Evolutionary conservation across 441 rosid species (phyloP).

Genomic region (Gossypium schwendimanii): DNA sequence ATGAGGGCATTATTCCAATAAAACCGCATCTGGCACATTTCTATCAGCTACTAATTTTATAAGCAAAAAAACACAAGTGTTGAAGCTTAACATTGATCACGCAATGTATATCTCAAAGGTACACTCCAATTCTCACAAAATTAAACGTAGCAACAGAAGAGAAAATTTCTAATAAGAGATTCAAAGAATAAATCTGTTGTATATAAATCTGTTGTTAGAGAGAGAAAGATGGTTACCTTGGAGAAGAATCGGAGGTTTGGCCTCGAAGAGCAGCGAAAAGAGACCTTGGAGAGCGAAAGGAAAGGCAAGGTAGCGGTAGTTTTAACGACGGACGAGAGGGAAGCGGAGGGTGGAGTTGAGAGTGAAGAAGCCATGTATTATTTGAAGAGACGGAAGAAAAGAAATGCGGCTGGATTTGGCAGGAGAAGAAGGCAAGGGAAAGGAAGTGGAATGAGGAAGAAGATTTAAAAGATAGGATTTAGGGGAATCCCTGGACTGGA

Average conservation of each 20-base stretch:
- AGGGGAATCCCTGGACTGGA: too few species aligned
- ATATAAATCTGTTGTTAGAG: not conserved
- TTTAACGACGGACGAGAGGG: slow-evolving; percentile 24
- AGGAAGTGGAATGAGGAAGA: slow-evolving; percentile 22
- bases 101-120: not conserved
- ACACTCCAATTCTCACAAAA: not conserved
- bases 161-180: not conserved
- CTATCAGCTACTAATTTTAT: not conserved
- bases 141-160: not conserved
- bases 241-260: slow-evolving; percentile 41
- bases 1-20: not conserved
- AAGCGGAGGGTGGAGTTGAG: slow-evolving; percentile 22
- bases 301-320: slow-evolving; percentile 18
- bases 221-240: slow-evolving; percentile 28
- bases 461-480: slow-evolving; percentile 3
- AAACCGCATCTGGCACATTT: not conserved
- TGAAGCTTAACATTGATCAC: not conserved
- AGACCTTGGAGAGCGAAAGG: slow-evolving; percentile 20
- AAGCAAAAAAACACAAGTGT: not conserved
- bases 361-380: slow-evolving; percentile 21
- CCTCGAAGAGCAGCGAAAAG: slow-evolving; percentile 35
- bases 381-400: slow-evolving; percentile 1
- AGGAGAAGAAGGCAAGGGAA: not conserved
- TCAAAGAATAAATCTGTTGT: not conserved
- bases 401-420: not conserved